These are phyloP conservation scores for Cladorrhinum sp. DNA, from an alignment of 2,329 filamentous ascomycete species.

Conservation along the genomic window DNA sequence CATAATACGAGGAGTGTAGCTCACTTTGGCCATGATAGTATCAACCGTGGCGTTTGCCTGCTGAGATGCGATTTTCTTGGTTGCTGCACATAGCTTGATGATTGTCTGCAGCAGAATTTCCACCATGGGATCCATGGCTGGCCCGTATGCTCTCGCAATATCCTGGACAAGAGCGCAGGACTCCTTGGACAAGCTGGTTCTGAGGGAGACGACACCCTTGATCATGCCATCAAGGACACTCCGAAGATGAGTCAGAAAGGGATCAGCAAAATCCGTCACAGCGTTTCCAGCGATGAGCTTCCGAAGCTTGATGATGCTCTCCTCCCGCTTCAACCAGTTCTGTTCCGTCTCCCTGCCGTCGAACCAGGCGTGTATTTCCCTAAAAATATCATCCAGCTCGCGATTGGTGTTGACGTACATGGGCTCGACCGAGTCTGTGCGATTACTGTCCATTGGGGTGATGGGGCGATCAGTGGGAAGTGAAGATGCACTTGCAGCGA, in stretches of 20 bases:
- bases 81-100: conserved; percentile 82
- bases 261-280: conserved; percentile 68
- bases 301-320: conserved; percentile 72
- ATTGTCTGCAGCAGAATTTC: conserved; percentile 86
- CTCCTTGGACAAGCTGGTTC: conserved; percentile 87
- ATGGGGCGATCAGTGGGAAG: conserved; percentile 49
- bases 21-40: conserved; percentile 71
- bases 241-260: conserved; percentile 70
- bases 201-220: conserved; percentile 76
- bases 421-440: conserved; percentile 70
- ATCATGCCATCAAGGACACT: conserved; percentile 80
- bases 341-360: conserved; percentile 86
- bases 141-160: conserved; percentile 70
- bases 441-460: conserved; percentile 63
- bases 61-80: conserved; percentile 89
- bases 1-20: conserved; percentile 77
- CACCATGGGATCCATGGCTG: conserved; percentile 80
- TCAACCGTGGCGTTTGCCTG: conserved; percentile 80
- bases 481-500: conserved; percentile 53
- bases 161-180: conserved; percentile 84
- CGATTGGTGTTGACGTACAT: conserved; percentile 78
- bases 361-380: conserved; percentile 76
- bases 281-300: conserved; percentile 81
- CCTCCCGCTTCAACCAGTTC: conserved; percentile 87
- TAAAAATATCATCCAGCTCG: conserved; percentile 84